Percentiles rank a stretch among this genome's conserved stretches.
These are phyloP conservation scores for Yamadazyma philogaea DNA, from an alignment of 805 yeast genomes.

Conservation along the genomic window DNA sequence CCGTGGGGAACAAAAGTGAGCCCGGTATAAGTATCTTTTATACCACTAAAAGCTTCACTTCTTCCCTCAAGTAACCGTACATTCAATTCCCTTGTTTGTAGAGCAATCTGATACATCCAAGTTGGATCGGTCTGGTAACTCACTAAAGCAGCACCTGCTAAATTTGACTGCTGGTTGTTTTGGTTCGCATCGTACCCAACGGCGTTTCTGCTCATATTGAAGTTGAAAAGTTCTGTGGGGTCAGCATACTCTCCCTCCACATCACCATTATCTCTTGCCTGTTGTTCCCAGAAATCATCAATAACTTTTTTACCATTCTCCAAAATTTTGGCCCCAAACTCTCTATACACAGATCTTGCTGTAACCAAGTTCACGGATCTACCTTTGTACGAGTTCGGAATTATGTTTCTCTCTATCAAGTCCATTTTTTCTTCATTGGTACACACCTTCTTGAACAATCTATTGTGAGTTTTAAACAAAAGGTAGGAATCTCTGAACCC, in stretches of 20 bases:
- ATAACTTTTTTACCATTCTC: conserved; percentile 73
- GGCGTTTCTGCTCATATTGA: conserved; percentile 35
- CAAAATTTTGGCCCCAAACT: conserved; percentile 85
- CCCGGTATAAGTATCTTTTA: conserved; percentile 84
- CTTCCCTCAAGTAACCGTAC: conserved; percentile 55
- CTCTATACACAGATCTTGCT: conserved; percentile 84
- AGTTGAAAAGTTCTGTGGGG: conserved; percentile 48
- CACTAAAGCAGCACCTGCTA: conserved; percentile 35
- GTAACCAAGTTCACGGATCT: conserved; percentile 86
- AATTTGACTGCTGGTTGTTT: conserved; percentile 21
- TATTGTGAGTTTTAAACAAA: conserved; percentile 80
- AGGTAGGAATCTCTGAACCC: conserved; percentile 92
- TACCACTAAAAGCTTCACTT: conserved; percentile 55
- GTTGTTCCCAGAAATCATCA: conserved; percentile 85
- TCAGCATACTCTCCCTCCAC: conserved; percentile 71
- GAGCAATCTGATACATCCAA: conserved; percentile 84
- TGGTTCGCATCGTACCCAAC: conserved; percentile 10
- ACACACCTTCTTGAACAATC: conserved; percentile 69
- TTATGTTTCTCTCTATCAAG: conserved; percentile 71
- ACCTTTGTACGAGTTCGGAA: conserved; percentile 89
- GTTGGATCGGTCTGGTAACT: conserved; percentile 57
- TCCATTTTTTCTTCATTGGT: conserved; percentile 78
- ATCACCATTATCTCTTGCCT: conserved; percentile 57
- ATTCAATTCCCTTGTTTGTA: conserved; percentile 73
- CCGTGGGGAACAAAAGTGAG: conserved; percentile 64